These are phyloP conservation scores for Ogataea nitratoaversa DNA, from an alignment of 805 yeast genomes.

Conservation along the genomic window DNA sequence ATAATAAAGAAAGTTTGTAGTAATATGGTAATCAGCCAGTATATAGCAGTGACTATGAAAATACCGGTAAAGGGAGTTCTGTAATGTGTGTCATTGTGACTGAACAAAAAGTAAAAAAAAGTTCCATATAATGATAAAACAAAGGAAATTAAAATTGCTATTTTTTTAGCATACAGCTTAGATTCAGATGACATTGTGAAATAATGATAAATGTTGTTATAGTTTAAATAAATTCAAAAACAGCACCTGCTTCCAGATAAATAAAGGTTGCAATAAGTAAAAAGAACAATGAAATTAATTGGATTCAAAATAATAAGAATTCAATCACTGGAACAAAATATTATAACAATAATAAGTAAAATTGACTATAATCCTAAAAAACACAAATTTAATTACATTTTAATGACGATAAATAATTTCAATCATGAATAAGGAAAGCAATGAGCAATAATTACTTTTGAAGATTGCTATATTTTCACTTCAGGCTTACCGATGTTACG, in stretches of 20 bases:
- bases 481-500: no score
- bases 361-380: no score
- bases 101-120: constrained; percentile 53
- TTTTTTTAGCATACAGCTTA: constrained; percentile 24
- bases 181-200: constrained; percentile 15
- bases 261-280: neutral
- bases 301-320: no score
- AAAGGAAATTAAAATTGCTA: constrained; percentile 49
- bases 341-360: no score
- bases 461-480: neutral
- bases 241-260: neutral
- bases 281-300: no score
- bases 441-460: neutral
- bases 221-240: neutral
- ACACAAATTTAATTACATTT: no score
- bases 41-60: constrained; percentile 43
- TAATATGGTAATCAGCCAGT: constrained; percentile 53
- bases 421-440: neutral
- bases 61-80: constrained; percentile 71
- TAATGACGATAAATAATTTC: neutral
- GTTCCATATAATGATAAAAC: constrained; percentile 53
- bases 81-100: constrained; percentile 40
- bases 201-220: neutral
- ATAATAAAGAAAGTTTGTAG: constrained; percentile 49
- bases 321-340: no score